Conservation (phyloP, 2,329 filamentous ascomycete genomes). For the Lecanicillium sp. region DNA sequence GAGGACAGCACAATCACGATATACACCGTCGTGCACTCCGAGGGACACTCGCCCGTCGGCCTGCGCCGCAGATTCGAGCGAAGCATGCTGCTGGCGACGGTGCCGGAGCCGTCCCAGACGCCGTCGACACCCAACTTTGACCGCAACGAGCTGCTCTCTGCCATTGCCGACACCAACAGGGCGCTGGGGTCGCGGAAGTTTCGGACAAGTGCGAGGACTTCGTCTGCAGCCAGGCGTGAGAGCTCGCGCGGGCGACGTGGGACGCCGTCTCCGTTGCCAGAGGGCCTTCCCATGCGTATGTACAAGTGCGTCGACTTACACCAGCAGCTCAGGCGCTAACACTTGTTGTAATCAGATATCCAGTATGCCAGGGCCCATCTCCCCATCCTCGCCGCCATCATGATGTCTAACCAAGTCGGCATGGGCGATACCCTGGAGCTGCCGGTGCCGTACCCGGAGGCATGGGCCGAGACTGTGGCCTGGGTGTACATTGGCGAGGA, state of each 20-base stretch:
- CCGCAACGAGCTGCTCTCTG: slow-evolving; percentile 15
- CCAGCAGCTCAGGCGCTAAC: too few relatives aligned
- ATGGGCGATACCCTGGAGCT: slow-evolving; percentile 51
- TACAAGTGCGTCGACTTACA: background rate
- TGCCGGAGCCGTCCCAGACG: slow-evolving; percentile 30
- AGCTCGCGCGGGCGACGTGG: slow-evolving; percentile 14
- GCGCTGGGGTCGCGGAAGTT: background rate
- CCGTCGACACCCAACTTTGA: slow-evolving; percentile 18
- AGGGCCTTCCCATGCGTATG: slow-evolving; percentile 20
- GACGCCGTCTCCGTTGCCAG: background rate
- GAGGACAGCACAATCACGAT: slow-evolving; percentile 20
- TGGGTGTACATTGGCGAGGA: slow-evolving; percentile 49
- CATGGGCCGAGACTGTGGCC: slow-evolving; percentile 49
- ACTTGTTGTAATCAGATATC: too few relatives aligned
- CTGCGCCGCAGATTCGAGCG: slow-evolving; percentile 47
- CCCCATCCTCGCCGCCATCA: slow-evolving; percentile 48
- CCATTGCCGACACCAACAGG: slow-evolving; percentile 1
- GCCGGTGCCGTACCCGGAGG: slow-evolving; percentile 50
- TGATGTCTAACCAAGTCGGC: slow-evolving; percentile 47
- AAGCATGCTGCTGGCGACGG: slow-evolving; percentile 38
- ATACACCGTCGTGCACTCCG: slow-evolving; percentile 25
- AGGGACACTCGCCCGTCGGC: slow-evolving; percentile 38
- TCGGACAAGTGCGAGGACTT: background rate
- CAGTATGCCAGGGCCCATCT: slow-evolving; percentile 32
- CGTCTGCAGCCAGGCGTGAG: background rate